Conservation (phyloP, 2,329 filamentous ascomycete genomes). For the Penicillium sp. region DNA sequence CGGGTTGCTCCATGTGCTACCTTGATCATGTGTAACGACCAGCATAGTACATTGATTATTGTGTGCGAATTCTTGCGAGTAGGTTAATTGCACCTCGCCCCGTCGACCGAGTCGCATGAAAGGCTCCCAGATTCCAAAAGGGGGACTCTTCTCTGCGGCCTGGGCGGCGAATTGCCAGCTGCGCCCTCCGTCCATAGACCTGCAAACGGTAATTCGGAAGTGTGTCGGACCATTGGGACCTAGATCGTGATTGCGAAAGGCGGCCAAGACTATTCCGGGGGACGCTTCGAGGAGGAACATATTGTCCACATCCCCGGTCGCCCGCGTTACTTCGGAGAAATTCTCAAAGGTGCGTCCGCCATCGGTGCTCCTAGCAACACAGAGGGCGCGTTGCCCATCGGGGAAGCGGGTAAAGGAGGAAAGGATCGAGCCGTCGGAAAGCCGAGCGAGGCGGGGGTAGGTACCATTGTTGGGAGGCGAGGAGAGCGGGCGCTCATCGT, state of each 20-base stretch:
- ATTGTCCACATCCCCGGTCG: constrained; percentile 53
- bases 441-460: constrained; percentile 53
- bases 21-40: constrained; percentile 50
- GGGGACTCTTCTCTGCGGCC: constrained; percentile 47
- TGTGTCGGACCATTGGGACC: constrained; percentile 43
- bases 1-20: constrained; percentile 50
- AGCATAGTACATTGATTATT: constrained; percentile 56
- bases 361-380: constrained; percentile 52
- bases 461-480: constrained; percentile 47
- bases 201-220: constrained; percentile 57
- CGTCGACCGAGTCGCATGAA: constrained; percentile 50
- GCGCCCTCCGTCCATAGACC: constrained; percentile 50
- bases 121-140: constrained; percentile 54
- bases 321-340: constrained; percentile 51
- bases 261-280: constrained; percentile 45
- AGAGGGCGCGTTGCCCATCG: constrained; percentile 44
- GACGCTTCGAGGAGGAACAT: constrained; percentile 51
- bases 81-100: constrained; percentile 51
- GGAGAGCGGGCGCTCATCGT: constrained; percentile 41
- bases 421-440: constrained; percentile 52
- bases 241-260: constrained; percentile 55
- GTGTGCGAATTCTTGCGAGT: constrained; percentile 51
- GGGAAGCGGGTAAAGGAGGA: constrained; percentile 51
- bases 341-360: constrained; percentile 47
- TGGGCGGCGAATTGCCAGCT: constrained; percentile 52